phyloP scores from a whole-genome alignment of 2,329 filamentous ascomycete genomes.

The Aureobasidium sp. region DNA sequence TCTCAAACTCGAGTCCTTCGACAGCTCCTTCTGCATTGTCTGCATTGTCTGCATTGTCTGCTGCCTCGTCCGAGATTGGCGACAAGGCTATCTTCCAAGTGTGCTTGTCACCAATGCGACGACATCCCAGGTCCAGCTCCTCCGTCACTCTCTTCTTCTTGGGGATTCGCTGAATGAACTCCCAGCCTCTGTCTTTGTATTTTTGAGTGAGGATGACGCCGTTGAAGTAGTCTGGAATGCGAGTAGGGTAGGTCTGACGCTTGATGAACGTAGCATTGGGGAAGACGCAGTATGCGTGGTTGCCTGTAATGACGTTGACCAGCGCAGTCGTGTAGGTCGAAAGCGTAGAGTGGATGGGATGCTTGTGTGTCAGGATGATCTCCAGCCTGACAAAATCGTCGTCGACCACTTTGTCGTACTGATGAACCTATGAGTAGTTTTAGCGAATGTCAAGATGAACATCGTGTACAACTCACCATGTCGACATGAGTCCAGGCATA shows the following conservation, averaged over 20 bases:
- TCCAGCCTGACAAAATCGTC: slow-evolving; percentile 3
- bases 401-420: slow-evolving; percentile 4
- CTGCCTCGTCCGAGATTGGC: not conserved
- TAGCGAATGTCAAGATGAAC: not conserved
- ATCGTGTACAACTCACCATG: not conserved
- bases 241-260: not conserved
- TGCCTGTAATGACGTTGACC: slow-evolving; percentile 3
- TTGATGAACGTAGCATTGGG: slow-evolving; percentile 4
- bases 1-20: not conserved
- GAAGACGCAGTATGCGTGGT: slow-evolving; percentile 3
- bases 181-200: slow-evolving; percentile 5
- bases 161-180: not conserved
- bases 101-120: slow-evolving; percentile 5
- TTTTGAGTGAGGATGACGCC: not conserved
- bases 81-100: slow-evolving; percentile 5
- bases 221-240: slow-evolving; percentile 12
- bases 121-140: not conserved
- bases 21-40: not conserved
- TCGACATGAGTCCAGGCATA: slow-evolving; percentile 3
- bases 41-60: not conserved
- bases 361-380: not conserved
- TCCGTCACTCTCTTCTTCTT: not conserved
- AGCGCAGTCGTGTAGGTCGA: slow-evolving; percentile 11
- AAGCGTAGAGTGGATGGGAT: slow-evolving; percentile 1
- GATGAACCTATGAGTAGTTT: not conserved